Conservation (phyloP, 805 yeast genomes). For the Monosporozyma servazzii region DNA sequence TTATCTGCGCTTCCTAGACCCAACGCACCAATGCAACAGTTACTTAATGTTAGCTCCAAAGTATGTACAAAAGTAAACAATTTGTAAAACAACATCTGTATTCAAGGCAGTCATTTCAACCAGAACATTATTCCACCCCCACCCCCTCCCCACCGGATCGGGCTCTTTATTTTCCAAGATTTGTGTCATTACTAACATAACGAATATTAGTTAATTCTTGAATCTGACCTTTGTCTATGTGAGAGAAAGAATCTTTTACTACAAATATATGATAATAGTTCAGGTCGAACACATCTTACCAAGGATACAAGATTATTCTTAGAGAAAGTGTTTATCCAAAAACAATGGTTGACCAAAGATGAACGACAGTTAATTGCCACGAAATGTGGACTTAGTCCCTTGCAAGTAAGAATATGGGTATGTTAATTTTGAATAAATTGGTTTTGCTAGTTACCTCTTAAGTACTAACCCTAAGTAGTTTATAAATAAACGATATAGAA, state of each 20-base stretch:
- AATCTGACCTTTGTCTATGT: slow-evolving; percentile 4
- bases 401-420: slow-evolving; percentile 22
- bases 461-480: slow-evolving; percentile 7
- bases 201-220: slow-evolving; percentile 4
- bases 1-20: no score
- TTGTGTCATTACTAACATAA: no score
- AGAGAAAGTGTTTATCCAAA: slow-evolving; percentile 15
- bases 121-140: no score
- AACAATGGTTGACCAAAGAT: slow-evolving; percentile 16
- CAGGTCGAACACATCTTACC: background rate
- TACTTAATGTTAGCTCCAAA: background rate
- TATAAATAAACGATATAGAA: background rate
- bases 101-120: no score
- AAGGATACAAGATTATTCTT: slow-evolving; percentile 12
- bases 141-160: no score
- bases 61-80: background rate
- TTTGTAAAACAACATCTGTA: no score
- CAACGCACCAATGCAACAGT: background rate
- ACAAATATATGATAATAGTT: slow-evolving; percentile 4
- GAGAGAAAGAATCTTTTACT: slow-evolving; percentile 7
- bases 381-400: slow-evolving; percentile 15
- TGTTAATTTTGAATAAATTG: slow-evolving; percentile 7
- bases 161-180: no score
- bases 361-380: slow-evolving; percentile 18
- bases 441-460: slow-evolving; percentile 1